Base-by-base conservation (phyloP, 345 rosid genomes). In the Aquilaria malaccensis region DNA sequence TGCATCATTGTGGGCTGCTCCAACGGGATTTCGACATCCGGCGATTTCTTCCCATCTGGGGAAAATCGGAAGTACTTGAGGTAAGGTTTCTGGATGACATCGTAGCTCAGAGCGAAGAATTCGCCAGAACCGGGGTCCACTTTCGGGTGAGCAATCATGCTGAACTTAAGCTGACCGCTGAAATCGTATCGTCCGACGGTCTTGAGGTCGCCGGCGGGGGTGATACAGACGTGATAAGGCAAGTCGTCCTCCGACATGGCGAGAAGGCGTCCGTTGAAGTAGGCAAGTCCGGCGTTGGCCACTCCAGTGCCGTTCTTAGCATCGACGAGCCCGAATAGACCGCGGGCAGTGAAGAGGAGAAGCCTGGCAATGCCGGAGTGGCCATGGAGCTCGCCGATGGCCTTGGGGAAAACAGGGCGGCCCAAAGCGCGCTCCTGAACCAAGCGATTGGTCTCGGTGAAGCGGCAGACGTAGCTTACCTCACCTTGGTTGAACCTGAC, bases 71-170 rank as follows among this genome's bases (percentile, higher is more conserved):
- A 87, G 82, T 85, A 90, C 49, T 87, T 90, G 30, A 90, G 68
- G 72, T 83, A 85, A 0, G 97, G 95, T 56, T 87, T 85, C 30
- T 80, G 73, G 2, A 90, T 80, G 57, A 87, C 95, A 70, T 90
- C 92, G 66, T 90, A 90, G 78, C 97, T 90, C 1, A 90, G 70
- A 13, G 88, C 85, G 33, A 87, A 90, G 13, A 90, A 69, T 54
- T 90, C 88, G 5, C 84, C 85, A 0, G 90, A 72, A 55, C 63
- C 76, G 2, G 95, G 95, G 66, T 90, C 97, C 59, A 90, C 60
- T 69, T 90, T 90, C 6, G 97, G 97, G 79, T 90, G 97, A 60
- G 97, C 97, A 32, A 90, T 90, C 97, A 90, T 90, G 12, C 90
- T 82, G 60, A 82, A 79, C 15, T 80, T 66, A 1, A 90, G 73